Evolutionary conservation across 306 rosid species (phyloP).

Genomic region (Vigna mungo): DNA sequence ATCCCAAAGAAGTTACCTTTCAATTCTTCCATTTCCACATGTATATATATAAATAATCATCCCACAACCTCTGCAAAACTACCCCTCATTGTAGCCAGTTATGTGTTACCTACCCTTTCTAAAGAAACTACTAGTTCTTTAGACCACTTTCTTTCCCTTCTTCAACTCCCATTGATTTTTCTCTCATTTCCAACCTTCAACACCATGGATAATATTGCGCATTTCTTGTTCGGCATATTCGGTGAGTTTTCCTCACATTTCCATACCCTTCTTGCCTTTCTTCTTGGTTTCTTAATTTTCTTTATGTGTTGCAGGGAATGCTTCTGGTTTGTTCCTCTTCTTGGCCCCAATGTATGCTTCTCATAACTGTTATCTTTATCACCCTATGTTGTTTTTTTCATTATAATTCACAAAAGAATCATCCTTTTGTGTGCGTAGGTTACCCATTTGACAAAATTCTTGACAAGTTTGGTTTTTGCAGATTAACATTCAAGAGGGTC

Average conservation of each 20-base stretch:
- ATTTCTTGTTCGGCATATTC: conserved; percentile 71
- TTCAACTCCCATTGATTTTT: conserved; percentile 21
- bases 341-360: conserved; percentile 70
- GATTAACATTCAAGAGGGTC: conserved; percentile 84
- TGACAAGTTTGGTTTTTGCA: conserved; percentile 29
- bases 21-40: neutral
- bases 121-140: neutral
- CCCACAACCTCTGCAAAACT: neutral
- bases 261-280: neutral
- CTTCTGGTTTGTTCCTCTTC: conserved; percentile 85
- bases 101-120: conserved; percentile 1
- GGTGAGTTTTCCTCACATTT: conserved; percentile 47
- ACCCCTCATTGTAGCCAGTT: conserved; percentile 2
- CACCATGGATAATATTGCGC: conserved; percentile 54
- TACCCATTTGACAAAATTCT: neutral
- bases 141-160: neutral
- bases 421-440: neutral
- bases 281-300: conserved; percentile 33
- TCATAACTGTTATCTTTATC: neutral
- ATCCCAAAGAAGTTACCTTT: neutral
- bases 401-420: neutral
- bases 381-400: neutral
- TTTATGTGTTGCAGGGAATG: conserved; percentile 68
- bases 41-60: neutral
- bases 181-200: conserved; percentile 30